Evolutionary conservation across 1,284 basidiomycete species (phyloP).

Genomic region (Rhodotorula sp.): DNA sequence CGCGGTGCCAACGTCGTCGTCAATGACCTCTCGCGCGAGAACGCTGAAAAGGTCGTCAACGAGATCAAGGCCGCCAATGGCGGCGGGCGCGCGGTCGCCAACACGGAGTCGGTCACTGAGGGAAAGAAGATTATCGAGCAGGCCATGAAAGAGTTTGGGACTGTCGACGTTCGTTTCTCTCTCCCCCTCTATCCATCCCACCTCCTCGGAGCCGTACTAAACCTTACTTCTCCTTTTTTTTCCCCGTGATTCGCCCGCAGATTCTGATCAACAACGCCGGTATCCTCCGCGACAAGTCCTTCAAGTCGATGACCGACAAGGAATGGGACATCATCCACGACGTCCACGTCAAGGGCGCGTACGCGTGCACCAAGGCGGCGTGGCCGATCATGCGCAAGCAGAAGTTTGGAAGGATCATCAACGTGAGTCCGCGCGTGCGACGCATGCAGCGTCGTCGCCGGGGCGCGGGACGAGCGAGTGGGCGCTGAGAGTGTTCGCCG

Average conservation of each 20-base stretch:
- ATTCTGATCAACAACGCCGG: constrained; percentile 87
- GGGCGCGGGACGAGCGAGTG: too few species aligned
- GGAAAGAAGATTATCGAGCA: constrained; percentile 77
- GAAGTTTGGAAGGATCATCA: constrained; percentile 81
- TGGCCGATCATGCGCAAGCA: constrained; percentile 90
- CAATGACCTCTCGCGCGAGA: constrained; percentile 85
- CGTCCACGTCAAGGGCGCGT: constrained; percentile 94
- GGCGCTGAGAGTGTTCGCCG: too few species aligned
- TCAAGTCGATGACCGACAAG: constrained; percentile 52
- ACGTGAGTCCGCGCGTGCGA: constrained; percentile 49
- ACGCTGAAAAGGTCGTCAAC: constrained; percentile 89
- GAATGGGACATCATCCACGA: constrained; percentile 54
- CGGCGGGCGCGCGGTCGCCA: constrained; percentile 80
- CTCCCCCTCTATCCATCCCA: neutral
- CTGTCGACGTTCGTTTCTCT: constrained; percentile 59
- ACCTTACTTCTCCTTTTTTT: too few species aligned
- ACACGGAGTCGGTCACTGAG: constrained; percentile 85
- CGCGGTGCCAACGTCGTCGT: constrained; percentile 92
- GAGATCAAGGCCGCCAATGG: constrained; percentile 68
- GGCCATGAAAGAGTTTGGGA: constrained; percentile 83
- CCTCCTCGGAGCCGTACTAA: neutral
- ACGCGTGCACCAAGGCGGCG: constrained; percentile 89
- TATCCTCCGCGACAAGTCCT: constrained; percentile 67
- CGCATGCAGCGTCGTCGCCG: too few species aligned
- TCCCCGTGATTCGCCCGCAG: too few species aligned